Evolutionary conservation across 768 basidiomycete species (phyloP).

Genomic region (Phlebiopsis flavidoalba): DNA sequence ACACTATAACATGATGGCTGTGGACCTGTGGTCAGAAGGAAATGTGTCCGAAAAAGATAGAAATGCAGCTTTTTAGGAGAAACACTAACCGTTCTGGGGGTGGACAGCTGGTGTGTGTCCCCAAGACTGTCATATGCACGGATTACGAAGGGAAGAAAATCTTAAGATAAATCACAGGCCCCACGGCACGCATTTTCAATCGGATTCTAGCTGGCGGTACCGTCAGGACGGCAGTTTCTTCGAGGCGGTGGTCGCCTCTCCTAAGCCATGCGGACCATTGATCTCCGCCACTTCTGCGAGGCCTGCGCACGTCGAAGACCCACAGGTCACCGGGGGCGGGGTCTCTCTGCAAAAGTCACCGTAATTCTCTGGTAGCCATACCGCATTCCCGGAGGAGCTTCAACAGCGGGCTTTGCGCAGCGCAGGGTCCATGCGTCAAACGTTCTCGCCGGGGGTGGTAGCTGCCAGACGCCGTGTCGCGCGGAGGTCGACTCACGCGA

Average conservation of each 20-base stretch:
- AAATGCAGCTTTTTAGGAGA: background rate
- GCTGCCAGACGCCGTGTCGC: constrained; percentile 73
- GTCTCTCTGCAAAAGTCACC: constrained; percentile 83
- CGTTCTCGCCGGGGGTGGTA: constrained; percentile 80
- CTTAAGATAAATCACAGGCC: constrained; percentile 5
- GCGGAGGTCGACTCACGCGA: constrained; percentile 82
- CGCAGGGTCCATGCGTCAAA: constrained; percentile 88
- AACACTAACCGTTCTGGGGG: too few relatives aligned
- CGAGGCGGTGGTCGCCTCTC: constrained; percentile 31
- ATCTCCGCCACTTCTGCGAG: constrained; percentile 58
- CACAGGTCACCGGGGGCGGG: constrained; percentile 58
- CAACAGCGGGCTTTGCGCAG: constrained; percentile 76
- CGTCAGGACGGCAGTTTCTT: constrained; percentile 33
- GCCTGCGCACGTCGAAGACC: constrained; percentile 66
- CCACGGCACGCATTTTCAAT: background rate
- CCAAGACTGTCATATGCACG: constrained; percentile 1
- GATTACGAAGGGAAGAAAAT: background rate
- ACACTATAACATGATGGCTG: background rate
- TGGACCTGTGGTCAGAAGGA: background rate
- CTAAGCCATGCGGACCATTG: constrained; percentile 37
- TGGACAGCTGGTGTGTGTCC: too few relatives aligned
- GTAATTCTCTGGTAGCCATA: constrained; percentile 79
- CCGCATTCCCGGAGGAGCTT: constrained; percentile 62
- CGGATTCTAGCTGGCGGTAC: constrained; percentile 33
- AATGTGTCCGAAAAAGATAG: background rate